phyloP scores from a whole-genome alignment of 371 early-diverging fungal genomes.

The Apophysomyces trapeziformis region DNA sequence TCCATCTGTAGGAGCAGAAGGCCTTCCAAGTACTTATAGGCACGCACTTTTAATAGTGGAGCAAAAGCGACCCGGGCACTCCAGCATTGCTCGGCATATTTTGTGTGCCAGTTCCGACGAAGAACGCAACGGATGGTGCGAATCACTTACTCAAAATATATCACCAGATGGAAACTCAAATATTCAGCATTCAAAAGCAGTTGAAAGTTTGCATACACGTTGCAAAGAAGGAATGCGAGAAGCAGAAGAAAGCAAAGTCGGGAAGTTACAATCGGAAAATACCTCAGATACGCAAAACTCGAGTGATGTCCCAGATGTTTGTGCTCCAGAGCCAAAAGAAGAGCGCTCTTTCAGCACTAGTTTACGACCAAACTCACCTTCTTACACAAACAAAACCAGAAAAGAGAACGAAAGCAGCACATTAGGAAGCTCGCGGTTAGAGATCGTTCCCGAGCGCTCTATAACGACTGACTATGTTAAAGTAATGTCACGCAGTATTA shows the following conservation, averaged over 20 bases:
- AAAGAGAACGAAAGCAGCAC: too few relatives aligned
- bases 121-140: conserved; percentile 88
- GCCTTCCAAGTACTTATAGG: conserved; percentile 31
- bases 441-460: neutral
- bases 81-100: conserved; percentile 67
- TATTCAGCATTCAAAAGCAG: neutral
- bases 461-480: neutral
- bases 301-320: too few relatives aligned
- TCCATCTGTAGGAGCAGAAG: conserved; percentile 25
- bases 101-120: conserved; percentile 85
- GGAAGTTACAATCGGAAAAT: neutral
- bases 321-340: too few relatives aligned
- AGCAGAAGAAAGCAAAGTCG: conserved; percentile 4
- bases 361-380: conserved; percentile 6
- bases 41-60: conserved; percentile 78
- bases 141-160: conserved; percentile 55
- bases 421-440: too few relatives aligned
- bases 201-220: conserved; percentile 4
- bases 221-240: conserved; percentile 26
- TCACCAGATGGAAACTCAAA: conserved; percentile 27
- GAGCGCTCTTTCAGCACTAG: too few relatives aligned
- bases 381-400: neutral
- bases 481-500: neutral
- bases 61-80: conserved; percentile 58
- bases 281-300: neutral